Evolutionary conservation across 768 basidiomycete genomes (phyloP).

Genomic region (Kwoniella newhampshirensis): DNA sequence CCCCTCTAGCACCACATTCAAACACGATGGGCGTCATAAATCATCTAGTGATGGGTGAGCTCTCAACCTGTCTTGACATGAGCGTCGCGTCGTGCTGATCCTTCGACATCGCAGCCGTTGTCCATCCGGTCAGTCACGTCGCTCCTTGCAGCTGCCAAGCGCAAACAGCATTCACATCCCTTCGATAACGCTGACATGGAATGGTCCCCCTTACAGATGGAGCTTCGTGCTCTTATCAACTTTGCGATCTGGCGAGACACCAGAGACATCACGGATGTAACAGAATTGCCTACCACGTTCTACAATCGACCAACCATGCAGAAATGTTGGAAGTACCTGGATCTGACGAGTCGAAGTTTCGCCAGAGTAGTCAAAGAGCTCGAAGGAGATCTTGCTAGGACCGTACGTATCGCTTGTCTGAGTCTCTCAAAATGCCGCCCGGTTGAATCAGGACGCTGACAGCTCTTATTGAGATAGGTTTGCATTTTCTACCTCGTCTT

Average conservation of each 20-base stretch:
- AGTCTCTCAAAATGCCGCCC: neutral
- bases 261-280: constrained; percentile 73
- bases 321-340: constrained; percentile 84
- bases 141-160: neutral
- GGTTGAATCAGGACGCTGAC: too few species aligned
- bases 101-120: constrained; percentile 17
- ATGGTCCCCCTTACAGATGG: constrained; percentile 53
- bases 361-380: constrained; percentile 91
- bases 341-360: constrained; percentile 85
- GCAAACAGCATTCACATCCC: neutral
- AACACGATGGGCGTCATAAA: constrained; percentile 14
- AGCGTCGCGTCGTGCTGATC: neutral
- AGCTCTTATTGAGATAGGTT: constrained; percentile 60
- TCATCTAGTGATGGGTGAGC: constrained; percentile 16
- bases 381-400: constrained; percentile 88
- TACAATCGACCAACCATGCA: constrained; percentile 86
- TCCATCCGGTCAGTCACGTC: constrained; percentile 32
- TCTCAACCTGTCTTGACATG: neutral
- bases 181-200: constrained; percentile 7
- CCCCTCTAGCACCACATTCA: neutral
- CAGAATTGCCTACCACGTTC: constrained; percentile 75
- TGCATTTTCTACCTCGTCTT: constrained; percentile 93
- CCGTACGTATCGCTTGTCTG: constrained; percentile 61
- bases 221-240: constrained; percentile 78
- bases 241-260: constrained; percentile 80